A percentile compares a stretch with the other conserved stretches of the same genome.
These are phyloP conservation scores for Diaporthe ampelina DNA, from an alignment of 2,329 filamentous ascomycete genomes.

Conservation along the genomic window DNA sequence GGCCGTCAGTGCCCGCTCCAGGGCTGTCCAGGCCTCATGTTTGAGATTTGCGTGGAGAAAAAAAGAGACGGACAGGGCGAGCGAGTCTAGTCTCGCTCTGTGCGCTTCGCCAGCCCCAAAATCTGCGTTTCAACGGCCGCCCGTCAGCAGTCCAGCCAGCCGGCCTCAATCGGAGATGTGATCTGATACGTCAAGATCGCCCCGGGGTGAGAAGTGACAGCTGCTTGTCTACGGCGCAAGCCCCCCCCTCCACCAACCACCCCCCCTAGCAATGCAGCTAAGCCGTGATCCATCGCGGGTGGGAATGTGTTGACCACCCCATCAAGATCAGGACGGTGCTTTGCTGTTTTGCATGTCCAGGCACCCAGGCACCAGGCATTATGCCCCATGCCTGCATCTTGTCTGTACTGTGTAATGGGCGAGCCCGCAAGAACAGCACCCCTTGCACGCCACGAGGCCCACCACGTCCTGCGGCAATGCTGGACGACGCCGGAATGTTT, in stretches of 20 bases:
- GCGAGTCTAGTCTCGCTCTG: slow-evolving; percentile 20
- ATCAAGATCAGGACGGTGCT: background rate
- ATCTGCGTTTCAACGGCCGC: slow-evolving; percentile 32
- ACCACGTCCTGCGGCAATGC: slow-evolving; percentile 10
- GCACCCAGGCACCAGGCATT: slow-evolving; percentile 2
- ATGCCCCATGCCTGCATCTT: background rate
- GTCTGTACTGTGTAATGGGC: background rate
- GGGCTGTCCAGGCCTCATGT: slow-evolving; percentile 2
- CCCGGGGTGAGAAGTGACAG: slow-evolving; percentile 35
- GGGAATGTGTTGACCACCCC: background rate
- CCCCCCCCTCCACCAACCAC: background rate
- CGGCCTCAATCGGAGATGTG: slow-evolving; percentile 33
- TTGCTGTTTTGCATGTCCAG: background rate
- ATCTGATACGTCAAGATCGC: slow-evolving; percentile 37
- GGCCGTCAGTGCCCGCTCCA: slow-evolving; percentile 10
- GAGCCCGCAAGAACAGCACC: background rate
- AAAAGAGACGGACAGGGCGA: slow-evolving; percentile 11
- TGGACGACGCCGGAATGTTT: background rate
- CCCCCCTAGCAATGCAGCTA: background rate
- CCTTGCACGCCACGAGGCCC: slow-evolving; percentile 15
- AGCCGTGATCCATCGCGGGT: slow-evolving; percentile 15
- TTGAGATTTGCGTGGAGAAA: slow-evolving; percentile 25
- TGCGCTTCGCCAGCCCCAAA: slow-evolving; percentile 18
- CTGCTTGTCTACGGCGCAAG: slow-evolving; percentile 19
- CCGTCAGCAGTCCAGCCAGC: slow-evolving; percentile 22